These are phyloP conservation scores for Boletus subparvulus DNA, from an alignment of 768 basidiomycete genomes.

Conservation along the genomic window DNA sequence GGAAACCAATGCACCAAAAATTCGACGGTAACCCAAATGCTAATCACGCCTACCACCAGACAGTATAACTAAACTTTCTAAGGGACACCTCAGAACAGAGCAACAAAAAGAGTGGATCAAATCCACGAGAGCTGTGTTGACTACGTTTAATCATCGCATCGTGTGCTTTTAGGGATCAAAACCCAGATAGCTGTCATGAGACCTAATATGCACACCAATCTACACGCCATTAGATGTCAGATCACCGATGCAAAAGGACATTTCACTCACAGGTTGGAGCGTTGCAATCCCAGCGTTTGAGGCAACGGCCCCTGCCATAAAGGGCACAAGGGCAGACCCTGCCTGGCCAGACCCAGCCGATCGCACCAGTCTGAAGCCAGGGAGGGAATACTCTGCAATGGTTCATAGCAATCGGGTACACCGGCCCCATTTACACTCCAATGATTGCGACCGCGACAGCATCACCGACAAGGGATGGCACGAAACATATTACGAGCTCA, in stretches of 20 bases:
- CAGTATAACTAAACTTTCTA: too few relatives aligned
- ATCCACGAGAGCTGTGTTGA: neutral
- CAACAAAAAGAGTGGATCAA: neutral
- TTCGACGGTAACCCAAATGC: neutral
- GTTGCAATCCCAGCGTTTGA: conserved; percentile 41
- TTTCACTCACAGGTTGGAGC: conserved; percentile 44
- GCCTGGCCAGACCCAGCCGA: conserved; percentile 53
- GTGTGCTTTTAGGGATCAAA: conserved; percentile 32
- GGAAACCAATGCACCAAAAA: neutral
- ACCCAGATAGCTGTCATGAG: conserved; percentile 41
- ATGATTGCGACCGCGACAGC: conserved; percentile 64
- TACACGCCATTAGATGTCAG: neutral
- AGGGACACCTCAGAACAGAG: neutral
- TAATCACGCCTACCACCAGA: neutral
- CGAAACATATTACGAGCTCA: conserved; percentile 67
- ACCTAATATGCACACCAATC: conserved; percentile 37
- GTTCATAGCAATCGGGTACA: conserved; percentile 58
- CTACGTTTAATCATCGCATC: conserved; percentile 2
- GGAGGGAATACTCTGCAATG: conserved; percentile 38
- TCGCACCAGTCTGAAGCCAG: conserved; percentile 35
- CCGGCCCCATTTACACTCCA: conserved; percentile 70
- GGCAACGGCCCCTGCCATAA: conserved; percentile 48
- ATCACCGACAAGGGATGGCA: conserved; percentile 61
- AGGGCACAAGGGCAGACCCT: conserved; percentile 52
- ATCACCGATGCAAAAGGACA: neutral